Conservation (phyloP, 169 alveolate genomes). For the Babesia gibsoni region DNA sequence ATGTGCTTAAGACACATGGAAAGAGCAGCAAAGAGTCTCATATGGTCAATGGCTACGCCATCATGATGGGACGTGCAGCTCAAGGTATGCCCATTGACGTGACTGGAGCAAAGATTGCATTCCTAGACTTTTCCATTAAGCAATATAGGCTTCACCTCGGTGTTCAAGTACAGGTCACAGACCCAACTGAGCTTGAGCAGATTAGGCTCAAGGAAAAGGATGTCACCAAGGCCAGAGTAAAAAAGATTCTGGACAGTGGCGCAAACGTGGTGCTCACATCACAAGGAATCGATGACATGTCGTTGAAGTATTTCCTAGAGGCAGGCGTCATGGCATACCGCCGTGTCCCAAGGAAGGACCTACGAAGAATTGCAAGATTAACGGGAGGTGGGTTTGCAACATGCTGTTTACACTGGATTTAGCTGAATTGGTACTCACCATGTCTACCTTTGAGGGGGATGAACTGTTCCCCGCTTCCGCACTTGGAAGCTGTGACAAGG, state of each 20-base stretch:
- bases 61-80: constrained; percentile 91
- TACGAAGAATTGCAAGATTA: constrained; percentile 92
- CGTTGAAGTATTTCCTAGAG: constrained; percentile 97
- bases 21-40: constrained; percentile 89
- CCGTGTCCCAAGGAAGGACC: constrained; percentile 93
- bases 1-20: constrained; percentile 95
- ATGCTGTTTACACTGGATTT: background rate
- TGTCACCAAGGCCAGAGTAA: constrained; percentile 92
- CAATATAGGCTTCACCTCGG: constrained; percentile 96
- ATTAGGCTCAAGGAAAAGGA: constrained; percentile 95
- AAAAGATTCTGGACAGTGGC: constrained; percentile 94
- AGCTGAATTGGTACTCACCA: constrained; percentile 79
- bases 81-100: constrained; percentile 94
- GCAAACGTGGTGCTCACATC: constrained; percentile 98
- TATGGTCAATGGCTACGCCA: constrained; percentile 90
- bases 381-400: constrained; percentile 86
- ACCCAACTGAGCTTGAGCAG: constrained; percentile 95
- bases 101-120: constrained; percentile 94
- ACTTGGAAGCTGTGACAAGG: constrained; percentile 91
- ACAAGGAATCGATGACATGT: constrained; percentile 98
- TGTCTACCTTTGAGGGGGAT: constrained; percentile 95
- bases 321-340: constrained; percentile 96
- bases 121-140: constrained; percentile 94
- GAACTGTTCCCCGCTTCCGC: constrained; percentile 89
- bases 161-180: constrained; percentile 90